Evolutionary conservation across 805 yeast species (phyloP), one percentile per base, ranked within the genome.

Genomic region (Dipodascopsis uninucleata): DNA sequence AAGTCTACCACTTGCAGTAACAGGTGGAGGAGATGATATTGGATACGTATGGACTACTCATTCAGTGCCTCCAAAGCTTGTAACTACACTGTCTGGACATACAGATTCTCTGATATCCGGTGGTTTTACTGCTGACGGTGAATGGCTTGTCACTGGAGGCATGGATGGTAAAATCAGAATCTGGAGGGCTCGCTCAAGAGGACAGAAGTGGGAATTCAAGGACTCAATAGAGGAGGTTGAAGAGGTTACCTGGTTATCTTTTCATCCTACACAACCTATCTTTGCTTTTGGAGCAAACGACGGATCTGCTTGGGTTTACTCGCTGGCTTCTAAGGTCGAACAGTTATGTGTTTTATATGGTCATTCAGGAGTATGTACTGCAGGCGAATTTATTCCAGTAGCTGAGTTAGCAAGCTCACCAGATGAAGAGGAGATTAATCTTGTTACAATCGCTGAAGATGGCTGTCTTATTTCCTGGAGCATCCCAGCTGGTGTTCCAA

Each of bases 241-340:
- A 57, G 99, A 93, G 68, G 77, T 93, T 6, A 78, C 81, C 35
- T 88, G 95, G 94, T 71, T 90, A 41, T 65, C 73, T 24, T 74
- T 78, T 40, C 98, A 93, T 67, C 96, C 96, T 22, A 70, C 71
- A 17, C 82, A 81, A 60, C 75, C 81, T 20, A 75, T 85, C 36
- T 86, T 90, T 70, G 97, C 97, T 10, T 86, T 85, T 61, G 97
- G 97, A 51, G 90, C 87, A 18, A 70, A 73, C 5, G 96, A 89
- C 64, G 98, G 98, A 2, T 82, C 95, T 0, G 94, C 89, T 3
- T 90, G 96, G 95, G 86, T 82, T 22, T 93, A 88, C 62, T 85
- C 82, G 59, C 74, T 89, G 20, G 3, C 23, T 47, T 76, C 82
- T 39, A 65, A 76, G 8, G 65, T 84, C 41, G 86, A 79, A 46